phyloP scores from a whole-genome alignment of 371 early-diverging fungal genomes.

The Syncephalastrum racemosum region DNA sequence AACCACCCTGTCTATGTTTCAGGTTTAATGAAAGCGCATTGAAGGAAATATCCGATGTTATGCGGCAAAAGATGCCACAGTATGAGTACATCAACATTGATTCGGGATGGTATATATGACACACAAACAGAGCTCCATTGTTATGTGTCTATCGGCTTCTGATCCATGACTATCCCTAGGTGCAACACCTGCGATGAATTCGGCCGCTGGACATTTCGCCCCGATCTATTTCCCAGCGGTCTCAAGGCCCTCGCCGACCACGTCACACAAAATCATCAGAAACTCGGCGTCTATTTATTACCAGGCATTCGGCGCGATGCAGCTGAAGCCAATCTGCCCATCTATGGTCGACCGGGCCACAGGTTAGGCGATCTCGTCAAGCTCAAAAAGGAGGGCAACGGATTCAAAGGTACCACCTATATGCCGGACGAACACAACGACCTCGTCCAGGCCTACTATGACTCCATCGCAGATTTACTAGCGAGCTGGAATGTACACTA shows the following conservation, averaged over 20 bases:
- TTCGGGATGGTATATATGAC: constrained; percentile 46
- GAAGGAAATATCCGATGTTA: constrained; percentile 33
- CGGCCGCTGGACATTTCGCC: constrained; percentile 40
- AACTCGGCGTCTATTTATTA: constrained; percentile 40
- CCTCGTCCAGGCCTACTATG: constrained; percentile 31
- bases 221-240: constrained; percentile 40
- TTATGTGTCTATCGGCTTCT: background rate
- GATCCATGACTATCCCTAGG: constrained; percentile 16
- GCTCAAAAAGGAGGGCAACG: constrained; percentile 36
- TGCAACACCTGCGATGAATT: constrained; percentile 36
- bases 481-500: constrained; percentile 37
- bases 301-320: constrained; percentile 47
- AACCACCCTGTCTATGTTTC: background rate
- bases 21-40: constrained; percentile 42
- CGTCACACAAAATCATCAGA: constrained; percentile 36
- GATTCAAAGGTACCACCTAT: constrained; percentile 38
- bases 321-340: constrained; percentile 15
- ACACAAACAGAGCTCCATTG: constrained; percentile 1
- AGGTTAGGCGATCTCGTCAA: constrained; percentile 25
- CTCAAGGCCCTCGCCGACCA: constrained; percentile 27
- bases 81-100: constrained; percentile 49
- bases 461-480: constrained; percentile 37
- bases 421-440: constrained; percentile 41
- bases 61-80: constrained; percentile 38
- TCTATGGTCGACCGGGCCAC: constrained; percentile 21